phyloP scores from a whole-genome alignment of 306 rosid species.

The Medicago lupulina region DNA sequence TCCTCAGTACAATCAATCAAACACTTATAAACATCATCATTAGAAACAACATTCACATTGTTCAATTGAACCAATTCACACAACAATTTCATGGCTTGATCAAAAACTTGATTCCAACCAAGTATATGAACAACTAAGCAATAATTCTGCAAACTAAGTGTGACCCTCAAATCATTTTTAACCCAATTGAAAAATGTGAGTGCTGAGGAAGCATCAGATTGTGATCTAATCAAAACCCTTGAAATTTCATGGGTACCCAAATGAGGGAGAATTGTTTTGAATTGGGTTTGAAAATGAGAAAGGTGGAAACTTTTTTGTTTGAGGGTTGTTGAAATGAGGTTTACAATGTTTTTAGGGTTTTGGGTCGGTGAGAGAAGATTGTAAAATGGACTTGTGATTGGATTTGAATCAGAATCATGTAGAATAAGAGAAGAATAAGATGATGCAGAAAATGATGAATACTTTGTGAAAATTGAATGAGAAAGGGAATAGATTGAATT shows the following conservation, averaged over 20 bases:
- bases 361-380: conserved; percentile 75
- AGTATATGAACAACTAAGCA: conserved; percentile 66
- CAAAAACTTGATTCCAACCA: conserved; percentile 64
- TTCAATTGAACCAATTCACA: conserved; percentile 61
- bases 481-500: conserved; percentile 23
- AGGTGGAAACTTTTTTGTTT: conserved; percentile 50
- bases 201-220: conserved; percentile 74
- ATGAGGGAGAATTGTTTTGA: conserved; percentile 66
- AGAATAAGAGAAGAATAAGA: conserved; percentile 52
- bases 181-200: conserved; percentile 79
- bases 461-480: conserved; percentile 18
- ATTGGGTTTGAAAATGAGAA: conserved; percentile 54
- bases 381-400: conserved; percentile 71
- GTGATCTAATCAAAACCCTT: conserved; percentile 77
- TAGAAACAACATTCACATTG: conserved; percentile 34
- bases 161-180: conserved; percentile 60
- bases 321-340: conserved; percentile 66
- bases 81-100: conserved; percentile 68
- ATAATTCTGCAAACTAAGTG: conserved; percentile 62
- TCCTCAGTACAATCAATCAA: conserved; percentile 59
- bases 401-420: conserved; percentile 51
- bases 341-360: conserved; percentile 78
- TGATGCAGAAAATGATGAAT: conserved; percentile 46
- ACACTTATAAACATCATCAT: conserved; percentile 53
- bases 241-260: conserved; percentile 73